phyloP scores from a whole-genome alignment of 2,329 filamentous ascomycete species.

The Trichoderma breve region DNA sequence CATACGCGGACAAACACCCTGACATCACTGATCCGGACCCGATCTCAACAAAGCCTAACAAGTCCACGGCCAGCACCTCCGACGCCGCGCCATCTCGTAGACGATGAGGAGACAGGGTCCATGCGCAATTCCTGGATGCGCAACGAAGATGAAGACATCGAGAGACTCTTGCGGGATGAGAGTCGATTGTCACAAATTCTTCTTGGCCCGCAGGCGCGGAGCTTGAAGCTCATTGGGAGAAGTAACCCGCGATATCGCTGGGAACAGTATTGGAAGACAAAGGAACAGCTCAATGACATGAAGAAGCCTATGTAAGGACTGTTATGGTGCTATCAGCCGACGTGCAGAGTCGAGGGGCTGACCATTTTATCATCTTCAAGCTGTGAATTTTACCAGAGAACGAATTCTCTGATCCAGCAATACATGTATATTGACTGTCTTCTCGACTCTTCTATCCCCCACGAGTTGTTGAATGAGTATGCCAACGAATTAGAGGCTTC shows the following conservation, averaged over 20 bases:
- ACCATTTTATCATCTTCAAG: slow-evolving; percentile 35
- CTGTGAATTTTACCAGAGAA: slow-evolving; percentile 83
- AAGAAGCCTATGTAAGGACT: slow-evolving; percentile 61
- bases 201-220: slow-evolving; percentile 70
- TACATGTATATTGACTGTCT: slow-evolving; percentile 92
- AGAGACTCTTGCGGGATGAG: slow-evolving; percentile 51
- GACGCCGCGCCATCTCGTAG: slow-evolving; percentile 24
- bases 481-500: slow-evolving; percentile 57
- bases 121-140: slow-evolving; percentile 24
- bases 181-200: slow-evolving; percentile 59
- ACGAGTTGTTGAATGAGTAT: slow-evolving; percentile 89
- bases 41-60: slow-evolving; percentile 37
- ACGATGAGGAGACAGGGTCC: slow-evolving; percentile 35
- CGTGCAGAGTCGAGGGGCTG: background rate
- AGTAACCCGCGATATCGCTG: slow-evolving; percentile 83
- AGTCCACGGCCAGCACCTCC: slow-evolving; percentile 27
- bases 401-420: slow-evolving; percentile 83
- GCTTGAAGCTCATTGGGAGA: slow-evolving; percentile 83
- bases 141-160: slow-evolving; percentile 44
- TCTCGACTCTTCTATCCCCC: slow-evolving; percentile 87
- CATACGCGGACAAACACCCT: slow-evolving; percentile 39
- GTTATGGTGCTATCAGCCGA: background rate
- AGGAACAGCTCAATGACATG: slow-evolving; percentile 70
- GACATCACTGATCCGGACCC: slow-evolving; percentile 40
- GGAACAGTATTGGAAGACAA: slow-evolving; percentile 81